Conservation (phyloP, 805 yeast species). For the Nakazawaea ishiwadae region DNA sequence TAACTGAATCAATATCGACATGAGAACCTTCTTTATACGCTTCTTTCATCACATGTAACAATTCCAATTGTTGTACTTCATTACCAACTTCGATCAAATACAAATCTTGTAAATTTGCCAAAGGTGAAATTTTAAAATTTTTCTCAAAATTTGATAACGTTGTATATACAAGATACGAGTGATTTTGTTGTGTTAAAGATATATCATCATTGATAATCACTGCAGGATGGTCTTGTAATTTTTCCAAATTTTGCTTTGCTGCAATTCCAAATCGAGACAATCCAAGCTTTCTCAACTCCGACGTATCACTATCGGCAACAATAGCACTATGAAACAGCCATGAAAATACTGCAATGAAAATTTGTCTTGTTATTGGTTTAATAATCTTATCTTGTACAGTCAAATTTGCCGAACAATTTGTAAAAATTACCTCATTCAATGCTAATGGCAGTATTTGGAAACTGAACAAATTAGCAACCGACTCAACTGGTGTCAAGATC, state of each 20-base stretch:
- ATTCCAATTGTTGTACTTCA: slow-evolving; percentile 27
- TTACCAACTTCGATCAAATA: slow-evolving; percentile 45
- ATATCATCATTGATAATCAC: slow-evolving; percentile 18
- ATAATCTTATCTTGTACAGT: slow-evolving; percentile 21
- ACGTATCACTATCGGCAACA: slow-evolving; percentile 74
- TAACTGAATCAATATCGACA: slow-evolving; percentile 40
- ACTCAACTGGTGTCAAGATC: slow-evolving; percentile 25
- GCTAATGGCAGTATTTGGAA: slow-evolving; percentile 32
- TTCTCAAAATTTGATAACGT: slow-evolving; percentile 55
- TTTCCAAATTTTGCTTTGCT: slow-evolving; percentile 46
- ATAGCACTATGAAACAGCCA: slow-evolving; percentile 87
- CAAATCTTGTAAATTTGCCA: slow-evolving; percentile 38
- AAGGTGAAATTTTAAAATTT: slow-evolving; percentile 59
- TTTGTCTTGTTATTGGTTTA: slow-evolving; percentile 7
- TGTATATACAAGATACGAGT: slow-evolving; percentile 58
- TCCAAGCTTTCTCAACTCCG: slow-evolving; percentile 62
- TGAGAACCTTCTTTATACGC: slow-evolving; percentile 59
- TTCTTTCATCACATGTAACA: slow-evolving; percentile 50
- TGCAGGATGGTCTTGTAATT: slow-evolving; percentile 51
- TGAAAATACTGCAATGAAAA: slow-evolving; percentile 62
- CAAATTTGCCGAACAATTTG: slow-evolving; percentile 15
- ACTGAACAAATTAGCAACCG: slow-evolving; percentile 31
- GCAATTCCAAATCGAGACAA: slow-evolving; percentile 65
- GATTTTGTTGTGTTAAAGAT: slow-evolving; percentile 18
- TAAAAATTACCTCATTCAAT: slow-evolving; percentile 31